Evolutionary conservation across 2,329 filamentous ascomycete genomes (phyloP).

Genomic region (Pseudogymnoascus sp.): DNA sequence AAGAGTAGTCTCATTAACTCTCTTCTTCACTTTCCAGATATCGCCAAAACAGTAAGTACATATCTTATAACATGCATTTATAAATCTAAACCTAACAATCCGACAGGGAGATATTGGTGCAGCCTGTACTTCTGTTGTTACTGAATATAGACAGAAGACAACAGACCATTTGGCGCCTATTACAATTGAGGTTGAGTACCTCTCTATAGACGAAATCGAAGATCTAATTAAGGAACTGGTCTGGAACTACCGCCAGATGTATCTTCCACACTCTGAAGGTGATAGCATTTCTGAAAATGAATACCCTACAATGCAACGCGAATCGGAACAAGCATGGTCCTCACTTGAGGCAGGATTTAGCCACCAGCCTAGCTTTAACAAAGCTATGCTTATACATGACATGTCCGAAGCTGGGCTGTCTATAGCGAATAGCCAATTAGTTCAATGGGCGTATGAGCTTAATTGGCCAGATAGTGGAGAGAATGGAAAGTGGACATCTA

Average conservation of each 20-base stretch:
- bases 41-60: conserved; percentile 22
- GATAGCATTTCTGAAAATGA: conserved; percentile 19
- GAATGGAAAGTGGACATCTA: conserved; percentile 25
- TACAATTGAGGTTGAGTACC: conserved; percentile 28
- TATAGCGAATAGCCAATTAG: conserved; percentile 20
- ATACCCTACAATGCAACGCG: conserved; percentile 21
- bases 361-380: conserved; percentile 23
- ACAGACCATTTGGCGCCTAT: conserved; percentile 21
- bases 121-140: conserved; percentile 30
- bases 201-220: conserved; percentile 22
- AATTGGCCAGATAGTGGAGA: conserved; percentile 26
- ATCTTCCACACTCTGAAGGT: conserved; percentile 20
- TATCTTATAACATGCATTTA: not conserved
- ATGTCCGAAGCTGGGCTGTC: conserved; percentile 24
- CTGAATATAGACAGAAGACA: conserved; percentile 28
- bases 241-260: conserved; percentile 28
- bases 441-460: conserved; percentile 25
- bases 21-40: conserved; percentile 26
- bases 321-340: conserved; percentile 35
- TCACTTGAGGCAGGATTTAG: conserved; percentile 29
- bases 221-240: conserved; percentile 27
- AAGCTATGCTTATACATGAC: conserved; percentile 18
- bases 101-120: conserved; percentile 26
- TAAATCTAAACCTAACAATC: not conserved
- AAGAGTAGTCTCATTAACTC: conserved; percentile 31